Conservation (phyloP, 306 rosid species). For the Cucurbita argyrosperma region DNA sequence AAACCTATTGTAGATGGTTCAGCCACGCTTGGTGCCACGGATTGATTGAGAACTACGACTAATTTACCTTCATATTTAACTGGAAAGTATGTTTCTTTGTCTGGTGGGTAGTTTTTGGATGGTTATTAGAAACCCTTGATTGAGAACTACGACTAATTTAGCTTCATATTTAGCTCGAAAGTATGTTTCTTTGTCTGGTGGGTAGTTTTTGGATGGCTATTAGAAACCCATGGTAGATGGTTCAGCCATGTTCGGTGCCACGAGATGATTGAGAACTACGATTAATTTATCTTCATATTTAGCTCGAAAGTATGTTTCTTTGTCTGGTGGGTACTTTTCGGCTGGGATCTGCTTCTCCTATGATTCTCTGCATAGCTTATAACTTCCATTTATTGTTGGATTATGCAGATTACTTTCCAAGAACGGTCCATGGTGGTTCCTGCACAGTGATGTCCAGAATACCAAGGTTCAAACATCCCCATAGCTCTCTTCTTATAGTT, state of each 20-base stretch:
- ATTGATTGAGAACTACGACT: too few species aligned
- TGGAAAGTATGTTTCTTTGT: background rate
- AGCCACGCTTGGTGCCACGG: too few species aligned
- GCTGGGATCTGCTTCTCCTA: background rate
- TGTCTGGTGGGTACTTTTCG: background rate
- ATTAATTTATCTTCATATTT: background rate
- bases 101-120: background rate
- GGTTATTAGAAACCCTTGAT: too few species aligned
- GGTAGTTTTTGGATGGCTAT: too few species aligned
- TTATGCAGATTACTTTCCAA: conserved; percentile 47
- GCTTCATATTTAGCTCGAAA: background rate
- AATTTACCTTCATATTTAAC: background rate
- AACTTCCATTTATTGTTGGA: background rate
- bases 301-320: background rate
- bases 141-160: background rate
- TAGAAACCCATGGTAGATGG: too few species aligned
- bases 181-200: too few species aligned
- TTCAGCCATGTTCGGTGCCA: too few species aligned
- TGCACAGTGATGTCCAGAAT: conserved; percentile 21
- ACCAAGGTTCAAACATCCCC: background rate
- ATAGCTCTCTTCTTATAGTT: background rate
- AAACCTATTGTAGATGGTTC: too few species aligned
- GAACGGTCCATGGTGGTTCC: conserved; percentile 94
- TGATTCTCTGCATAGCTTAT: background rate
- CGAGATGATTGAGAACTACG: too few species aligned